These are phyloP conservation scores for Aspergillus haitiensis DNA, from an alignment of 495 filamentous ascomycete genomes.

Conservation along the genomic window DNA sequence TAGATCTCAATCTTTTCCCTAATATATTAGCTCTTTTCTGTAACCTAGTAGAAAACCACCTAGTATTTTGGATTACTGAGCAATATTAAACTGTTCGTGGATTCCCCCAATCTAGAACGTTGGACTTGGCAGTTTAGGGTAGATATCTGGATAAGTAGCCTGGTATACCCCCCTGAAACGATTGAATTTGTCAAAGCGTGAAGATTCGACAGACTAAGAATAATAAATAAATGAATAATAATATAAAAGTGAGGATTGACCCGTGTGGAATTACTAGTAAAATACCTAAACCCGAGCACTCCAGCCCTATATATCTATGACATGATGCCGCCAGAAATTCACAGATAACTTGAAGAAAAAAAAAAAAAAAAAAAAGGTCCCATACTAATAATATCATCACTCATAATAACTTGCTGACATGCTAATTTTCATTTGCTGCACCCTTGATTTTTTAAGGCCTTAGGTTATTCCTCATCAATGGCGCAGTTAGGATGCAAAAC, in stretches of 20 bases:
- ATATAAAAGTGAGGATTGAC: background rate
- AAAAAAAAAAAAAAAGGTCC: conserved; percentile 7
- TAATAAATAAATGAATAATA: too few species aligned
- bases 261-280: background rate
- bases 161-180: too few species aligned
- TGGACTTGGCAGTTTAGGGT: too few species aligned
- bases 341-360: conserved; percentile 11
- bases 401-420: conserved; percentile 18
- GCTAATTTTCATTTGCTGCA: conserved; percentile 2
- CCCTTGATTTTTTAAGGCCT: conserved; percentile 1
- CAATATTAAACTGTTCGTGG: too few species aligned
- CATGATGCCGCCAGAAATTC: conserved; percentile 12
- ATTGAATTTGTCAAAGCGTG: too few species aligned
- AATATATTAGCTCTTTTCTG: too few species aligned
- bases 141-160: too few species aligned
- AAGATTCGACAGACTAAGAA: too few species aligned
- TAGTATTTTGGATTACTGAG: too few species aligned
- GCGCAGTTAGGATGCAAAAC: conserved; percentile 94
- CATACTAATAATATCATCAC: conserved; percentile 17
- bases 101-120: too few species aligned
- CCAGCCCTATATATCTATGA: conserved; percentile 20
- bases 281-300: conserved; percentile 14
- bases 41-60: too few species aligned
- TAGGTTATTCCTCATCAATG: conserved; percentile 61
- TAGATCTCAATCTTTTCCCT: too few species aligned